Conservation (phyloP, 2,329 filamentous ascomycete genomes). For the Stemphylium vesicarium region DNA sequence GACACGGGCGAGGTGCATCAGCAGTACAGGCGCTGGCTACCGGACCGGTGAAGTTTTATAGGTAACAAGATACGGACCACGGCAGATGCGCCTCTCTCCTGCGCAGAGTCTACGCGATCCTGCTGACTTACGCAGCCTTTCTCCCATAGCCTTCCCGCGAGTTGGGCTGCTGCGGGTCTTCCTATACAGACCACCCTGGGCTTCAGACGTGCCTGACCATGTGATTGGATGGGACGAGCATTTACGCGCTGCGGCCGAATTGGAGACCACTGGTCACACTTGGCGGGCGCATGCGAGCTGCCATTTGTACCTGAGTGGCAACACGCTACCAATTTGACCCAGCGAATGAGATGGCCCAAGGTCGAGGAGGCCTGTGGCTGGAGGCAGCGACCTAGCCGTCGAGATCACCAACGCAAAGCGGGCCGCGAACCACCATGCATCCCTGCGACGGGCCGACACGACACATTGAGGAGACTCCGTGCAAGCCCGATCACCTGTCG, state of each 20-base stretch:
- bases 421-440: slow-evolving; percentile 10
- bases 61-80: slow-evolving; percentile 8
- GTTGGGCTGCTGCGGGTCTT: slow-evolving; percentile 34
- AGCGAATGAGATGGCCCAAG: background rate
- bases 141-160: slow-evolving; percentile 20
- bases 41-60: slow-evolving; percentile 19
- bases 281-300: slow-evolving; percentile 38
- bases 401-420: slow-evolving; percentile 3
- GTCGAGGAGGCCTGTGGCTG: slow-evolving; percentile 3
- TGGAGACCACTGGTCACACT: slow-evolving; percentile 39
- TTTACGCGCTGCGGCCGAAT: slow-evolving; percentile 44
- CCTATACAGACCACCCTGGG: slow-evolving; percentile 15
- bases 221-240: slow-evolving; percentile 30
- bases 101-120: slow-evolving; percentile 21
- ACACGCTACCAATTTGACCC: slow-evolving; percentile 10
- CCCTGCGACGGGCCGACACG: slow-evolving; percentile 14
- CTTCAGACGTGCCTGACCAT: slow-evolving; percentile 24
- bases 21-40: slow-evolving; percentile 7
- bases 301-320: slow-evolving; percentile 24
- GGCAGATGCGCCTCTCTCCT: slow-evolving; percentile 17
- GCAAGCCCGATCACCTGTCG: too few species aligned
- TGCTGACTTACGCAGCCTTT: slow-evolving; percentile 36
- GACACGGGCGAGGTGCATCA: slow-evolving; percentile 14
- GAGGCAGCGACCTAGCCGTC: background rate
- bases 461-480: too few species aligned